Conservation (phyloP, 2,329 filamentous ascomycete genomes). For the Spiromastix sp. region DNA sequence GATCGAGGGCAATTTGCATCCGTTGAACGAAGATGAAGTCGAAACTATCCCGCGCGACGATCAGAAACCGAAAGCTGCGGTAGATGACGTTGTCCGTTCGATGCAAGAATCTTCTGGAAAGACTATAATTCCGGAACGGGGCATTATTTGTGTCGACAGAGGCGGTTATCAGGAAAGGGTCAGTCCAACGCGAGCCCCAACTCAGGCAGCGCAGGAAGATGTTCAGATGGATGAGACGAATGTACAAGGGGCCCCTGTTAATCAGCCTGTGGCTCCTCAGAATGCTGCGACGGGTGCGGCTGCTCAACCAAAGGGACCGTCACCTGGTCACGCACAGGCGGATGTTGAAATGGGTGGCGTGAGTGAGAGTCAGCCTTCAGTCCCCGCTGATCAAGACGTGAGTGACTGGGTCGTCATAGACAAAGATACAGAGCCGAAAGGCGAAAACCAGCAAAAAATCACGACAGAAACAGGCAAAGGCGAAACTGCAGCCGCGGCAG, state of each 20-base stretch:
- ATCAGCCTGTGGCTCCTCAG: neutral
- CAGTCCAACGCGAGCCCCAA: conserved; percentile 11
- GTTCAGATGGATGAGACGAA: conserved; percentile 22
- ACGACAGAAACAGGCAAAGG: conserved; percentile 12
- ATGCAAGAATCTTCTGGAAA: conserved; percentile 63
- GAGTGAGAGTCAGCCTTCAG: conserved; percentile 26
- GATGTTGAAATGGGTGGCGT: conserved; percentile 51
- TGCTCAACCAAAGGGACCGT: conserved; percentile 21
- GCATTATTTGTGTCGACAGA: conserved; percentile 62
- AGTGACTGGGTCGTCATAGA: conserved; percentile 70
- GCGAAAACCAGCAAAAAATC: conserved; percentile 6
- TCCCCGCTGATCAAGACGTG: conserved; percentile 35
- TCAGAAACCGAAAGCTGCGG: conserved; percentile 32
- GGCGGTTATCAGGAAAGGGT: conserved; percentile 59
- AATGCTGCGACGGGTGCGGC: conserved; percentile 18
- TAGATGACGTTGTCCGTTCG: conserved; percentile 64
- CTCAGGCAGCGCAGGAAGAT: neutral
- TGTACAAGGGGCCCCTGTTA: neutral
- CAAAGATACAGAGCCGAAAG: conserved; percentile 34
- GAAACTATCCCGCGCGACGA: conserved; percentile 27
- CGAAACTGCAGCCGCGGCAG: conserved; percentile 29
- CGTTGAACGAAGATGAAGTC: conserved; percentile 23
- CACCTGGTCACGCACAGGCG: conserved; percentile 6
- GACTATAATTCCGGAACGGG: conserved; percentile 53
- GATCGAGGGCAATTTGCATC: conserved; percentile 44